Evolutionary conservation across 2,329 filamentous ascomycete genomes (phyloP), one percentile per base, ranked within the genome.

Genomic region (Boeremia exigua): DNA sequence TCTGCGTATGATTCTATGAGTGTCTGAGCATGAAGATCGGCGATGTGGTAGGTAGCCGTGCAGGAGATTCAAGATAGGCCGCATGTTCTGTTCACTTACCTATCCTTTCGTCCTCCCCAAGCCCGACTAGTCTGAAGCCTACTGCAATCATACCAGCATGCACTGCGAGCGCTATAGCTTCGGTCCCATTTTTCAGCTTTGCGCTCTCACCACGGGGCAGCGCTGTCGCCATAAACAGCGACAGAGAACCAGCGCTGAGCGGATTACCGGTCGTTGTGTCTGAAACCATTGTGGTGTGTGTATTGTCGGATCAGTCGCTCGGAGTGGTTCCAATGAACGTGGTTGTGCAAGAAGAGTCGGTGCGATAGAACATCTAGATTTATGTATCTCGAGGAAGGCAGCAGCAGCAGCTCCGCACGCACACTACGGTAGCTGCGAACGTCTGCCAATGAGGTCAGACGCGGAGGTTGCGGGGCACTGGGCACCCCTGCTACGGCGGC

Each of bases 101-200:
- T 61, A 90, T 85, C 43, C 81, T 85, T 70, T 92, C 86, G 48
- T 94, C 91, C 75, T 98, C 92, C 43, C 88, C 84, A n/a, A 96
- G 87, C 2, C 93, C 93, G 15, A 92, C 77, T 3, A 98, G 82
- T 48, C 88, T 84, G 74, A 97, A 98, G 60, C 87, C 90, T 2
- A 94, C 86, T 8, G 88, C 87, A 23, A 85, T 74, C 87, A 98
- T 90, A 68, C 88, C 92, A 3, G 91, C 89, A 75, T 99, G 94
- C 17, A 88, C 82, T 60, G 96, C 88, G 23, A 98, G 84, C 14
- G 91, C 92, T 58, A 97, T 81, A 43, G 89, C 91, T 78, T 98
- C 93, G 73, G 89, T 91, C 0, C 89, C 84, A 54, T 84, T 88
- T 63, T 87, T 87, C 28, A 93, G 66, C 62, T 78, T 73, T 39